Base-by-base conservation (phyloP, 176 grass and related monocot genomes). In the Juncus inflexus region DNA sequence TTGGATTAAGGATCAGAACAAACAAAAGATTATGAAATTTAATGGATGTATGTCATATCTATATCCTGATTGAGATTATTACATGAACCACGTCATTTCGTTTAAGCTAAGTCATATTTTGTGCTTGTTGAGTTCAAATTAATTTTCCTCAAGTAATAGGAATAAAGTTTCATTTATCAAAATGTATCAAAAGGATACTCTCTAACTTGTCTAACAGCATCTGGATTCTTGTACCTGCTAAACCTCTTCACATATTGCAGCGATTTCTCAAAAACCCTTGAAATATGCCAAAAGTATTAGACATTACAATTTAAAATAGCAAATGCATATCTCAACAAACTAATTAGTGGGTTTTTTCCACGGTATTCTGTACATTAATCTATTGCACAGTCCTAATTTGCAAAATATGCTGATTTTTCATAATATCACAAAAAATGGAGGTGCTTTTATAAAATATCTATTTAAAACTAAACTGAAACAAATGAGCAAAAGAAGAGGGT, bases 211-310 rank as follows among this genome's bases (percentile, higher is more conserved):
- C 87, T 63, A 2, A 97, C 94, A 35, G 94, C 82, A 78, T 97
- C 92, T 60, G 88, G 85, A 69, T 97, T 97, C 83, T 97, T 97
- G 85, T 97, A 97, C 60, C 83, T 82, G 74, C 85, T 89, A 84
- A 97, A 97, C 1, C 88, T 82, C 78, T 97, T 97, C 16, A 97
- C 88, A 67, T 91, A 91, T 52, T 83, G 83, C 72, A 91, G 78
- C 19, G 94, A 97, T 74, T 97, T 97, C 88, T 97, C 94, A 75
- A 97, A 97, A 40, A 97, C 94, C 75, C 82, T 84, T 52, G 55
- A 52, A 37, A n/a, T 15, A 58, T 64, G 3, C 19, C 15, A 12
- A 60, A 58, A n/a, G 9, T 40, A 12, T 13, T 19, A 35, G 10
- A 58, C 12, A 56, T 41, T 37, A 5, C 11, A 14, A 58, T 55